A percentile compares a stretch with the other conserved stretches of the same genome.
Evolutionary conservation across 495 filamentous ascomycete species (phyloP).

Genomic region (Annulohypoxylon nitens): DNA sequence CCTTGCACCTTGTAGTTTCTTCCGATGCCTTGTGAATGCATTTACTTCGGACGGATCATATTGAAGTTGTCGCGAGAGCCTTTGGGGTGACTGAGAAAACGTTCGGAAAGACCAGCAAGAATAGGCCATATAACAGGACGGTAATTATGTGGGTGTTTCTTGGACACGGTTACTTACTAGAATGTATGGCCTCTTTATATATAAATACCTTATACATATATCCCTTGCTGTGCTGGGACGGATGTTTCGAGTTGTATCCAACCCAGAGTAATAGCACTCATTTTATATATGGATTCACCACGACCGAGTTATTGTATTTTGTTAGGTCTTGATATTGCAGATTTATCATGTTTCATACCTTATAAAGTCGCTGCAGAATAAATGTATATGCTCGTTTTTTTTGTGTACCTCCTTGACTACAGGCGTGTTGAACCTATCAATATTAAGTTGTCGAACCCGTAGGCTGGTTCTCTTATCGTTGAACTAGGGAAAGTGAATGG

Average conservation of each 20-base stretch:
- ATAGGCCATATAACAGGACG: constrained; percentile 25
- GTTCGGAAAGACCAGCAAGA: constrained; percentile 2
- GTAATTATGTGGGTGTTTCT: constrained; percentile 24
- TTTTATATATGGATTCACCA: background rate
- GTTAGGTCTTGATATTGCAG: background rate
- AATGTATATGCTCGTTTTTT: no score
- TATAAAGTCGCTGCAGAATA: background rate
- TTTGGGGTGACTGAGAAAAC: constrained; percentile 11
- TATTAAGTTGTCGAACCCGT: no score
- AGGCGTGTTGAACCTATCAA: no score
- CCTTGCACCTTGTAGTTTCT: constrained; percentile 2
- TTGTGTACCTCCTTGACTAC: no score
- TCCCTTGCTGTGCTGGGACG: background rate
- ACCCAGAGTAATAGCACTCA: constrained; percentile 1
- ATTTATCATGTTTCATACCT: background rate
- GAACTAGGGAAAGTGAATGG: no score
- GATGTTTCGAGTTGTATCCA: background rate
- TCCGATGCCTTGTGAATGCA: constrained; percentile 22
- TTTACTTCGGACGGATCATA: constrained; percentile 25
- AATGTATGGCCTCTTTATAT: constrained; percentile 42
- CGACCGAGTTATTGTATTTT: background rate
- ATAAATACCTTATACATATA: constrained; percentile 25
- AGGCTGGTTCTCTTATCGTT: no score
- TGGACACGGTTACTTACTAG: constrained; percentile 36
- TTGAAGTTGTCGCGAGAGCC: background rate